phyloP scores from a whole-genome alignment of 495 filamentous ascomycete genomes.

The Aspergillus panamensis region DNA sequence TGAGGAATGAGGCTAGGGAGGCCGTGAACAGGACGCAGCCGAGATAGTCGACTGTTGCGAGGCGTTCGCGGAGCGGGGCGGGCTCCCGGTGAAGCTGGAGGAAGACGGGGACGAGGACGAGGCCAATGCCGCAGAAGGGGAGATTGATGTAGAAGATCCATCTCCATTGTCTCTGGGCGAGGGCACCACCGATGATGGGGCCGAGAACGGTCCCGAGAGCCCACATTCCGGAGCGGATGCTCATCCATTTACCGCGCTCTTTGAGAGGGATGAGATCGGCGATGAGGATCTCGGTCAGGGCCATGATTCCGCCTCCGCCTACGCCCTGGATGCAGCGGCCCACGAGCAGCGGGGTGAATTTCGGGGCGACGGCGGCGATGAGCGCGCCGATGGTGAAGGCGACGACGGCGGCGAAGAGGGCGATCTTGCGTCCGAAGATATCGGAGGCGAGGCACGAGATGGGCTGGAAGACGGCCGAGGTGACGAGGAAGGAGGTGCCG shows the following conservation, averaged over 20 bases:
- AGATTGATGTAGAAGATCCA: slow-evolving; percentile 71
- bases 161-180: slow-evolving; percentile 22
- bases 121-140: slow-evolving; percentile 44
- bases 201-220: slow-evolving; percentile 31
- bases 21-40: slow-evolving; percentile 50
- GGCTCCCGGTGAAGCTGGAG: slow-evolving; percentile 30
- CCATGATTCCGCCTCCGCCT: slow-evolving; percentile 31
- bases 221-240: slow-evolving; percentile 20
- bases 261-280: slow-evolving; percentile 38
- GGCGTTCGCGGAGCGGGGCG: slow-evolving; percentile 23
- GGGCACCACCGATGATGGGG: slow-evolving; percentile 33
- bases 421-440: slow-evolving; percentile 49
- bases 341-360: slow-evolving; percentile 29
- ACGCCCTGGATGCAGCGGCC: slow-evolving; percentile 34
- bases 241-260: slow-evolving; percentile 32
- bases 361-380: slow-evolving; percentile 31
- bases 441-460: slow-evolving; percentile 43
- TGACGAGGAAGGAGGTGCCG: slow-evolving; percentile 48
- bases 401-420: slow-evolving; percentile 35
- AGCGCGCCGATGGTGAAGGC: slow-evolving; percentile 42
- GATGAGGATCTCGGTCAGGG: slow-evolving; percentile 32
- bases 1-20: slow-evolving; percentile 42
- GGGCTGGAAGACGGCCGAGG: slow-evolving; percentile 39
- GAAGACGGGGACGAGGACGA: slow-evolving; percentile 49
- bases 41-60: slow-evolving; percentile 48